Evolutionary conservation across 345 rosid species (phyloP).

Genomic region (Sisymbrium altissimum): DNA sequence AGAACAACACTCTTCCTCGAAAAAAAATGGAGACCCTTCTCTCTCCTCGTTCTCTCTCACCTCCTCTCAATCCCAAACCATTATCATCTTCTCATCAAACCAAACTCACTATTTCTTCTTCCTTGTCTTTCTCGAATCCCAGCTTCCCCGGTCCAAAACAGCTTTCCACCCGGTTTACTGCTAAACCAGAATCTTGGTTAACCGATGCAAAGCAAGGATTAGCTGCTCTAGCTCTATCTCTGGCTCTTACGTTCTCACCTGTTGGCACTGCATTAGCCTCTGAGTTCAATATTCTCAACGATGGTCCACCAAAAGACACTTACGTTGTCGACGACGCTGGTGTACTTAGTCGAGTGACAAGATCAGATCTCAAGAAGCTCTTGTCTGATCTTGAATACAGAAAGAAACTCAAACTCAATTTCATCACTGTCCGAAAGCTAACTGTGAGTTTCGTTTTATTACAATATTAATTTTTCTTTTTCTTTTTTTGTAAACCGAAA

Average conservation of each 20-base stretch:
- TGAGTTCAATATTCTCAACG: slow-evolving; percentile 81
- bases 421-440: slow-evolving; percentile 90
- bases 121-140: slow-evolving; percentile 41
- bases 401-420: slow-evolving; percentile 68
- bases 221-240: slow-evolving; percentile 71
- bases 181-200: slow-evolving; percentile 48
- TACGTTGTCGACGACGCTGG: slow-evolving; percentile 89
- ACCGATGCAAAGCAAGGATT: slow-evolving; percentile 70
- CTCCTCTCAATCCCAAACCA: slow-evolving; percentile 48
- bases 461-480: too few relatives aligned
- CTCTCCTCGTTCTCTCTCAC: slow-evolving; percentile 56
- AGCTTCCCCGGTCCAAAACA: slow-evolving; percentile 40
- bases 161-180: slow-evolving; percentile 27
- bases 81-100: slow-evolving; percentile 37
- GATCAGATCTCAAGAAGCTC: slow-evolving; percentile 70
- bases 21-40: slow-evolving; percentile 61
- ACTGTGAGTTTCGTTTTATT: slow-evolving; percentile 52
- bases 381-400: slow-evolving; percentile 91
- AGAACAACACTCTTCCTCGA: slow-evolving; percentile 27
- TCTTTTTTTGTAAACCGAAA: neutral
- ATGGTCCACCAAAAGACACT: slow-evolving; percentile 82
- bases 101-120: slow-evolving; percentile 42
- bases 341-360: slow-evolving; percentile 90
- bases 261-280: slow-evolving; percentile 72
- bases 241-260: slow-evolving; percentile 80